Base-by-base conservation (phyloP, 331 rosid genomes). In the Rhamnella rubrinervis region DNA sequence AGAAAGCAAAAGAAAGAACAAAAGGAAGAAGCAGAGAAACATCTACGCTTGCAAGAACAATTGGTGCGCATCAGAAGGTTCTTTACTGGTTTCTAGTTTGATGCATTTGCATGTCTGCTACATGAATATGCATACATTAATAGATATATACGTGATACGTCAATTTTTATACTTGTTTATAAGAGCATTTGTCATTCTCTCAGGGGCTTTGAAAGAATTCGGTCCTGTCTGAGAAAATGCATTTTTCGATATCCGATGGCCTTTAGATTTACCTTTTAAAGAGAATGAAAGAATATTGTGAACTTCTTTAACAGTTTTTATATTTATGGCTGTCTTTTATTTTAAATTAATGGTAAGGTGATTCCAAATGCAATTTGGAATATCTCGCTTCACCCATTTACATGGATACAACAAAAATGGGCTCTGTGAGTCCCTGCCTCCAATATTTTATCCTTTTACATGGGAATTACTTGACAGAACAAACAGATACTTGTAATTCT, bases 21-120 rank as follows among this genome's bases (percentile, higher is more conserved):
- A 51, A 92, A 92, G 84, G 98, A 92, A 82, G 96, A 92, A 79
- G 98, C 98, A 0, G 98, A 92, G 81, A 92, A 89, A 62, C 95
- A 92, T 81, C 85, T 92, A 17, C 91, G 91, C 62, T 68, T 92
- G 76, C 98, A 89, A 75, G 89, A 86, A 8, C 84, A 92, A 78
- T 78, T 89, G 96, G 98, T 92, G 75, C 11, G 82, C 49, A 52
- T 64, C 50, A 67, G 61, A 21, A 44, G 26, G 40, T 59, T 75
- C 52, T 38, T 31, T 63, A 17, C 19, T 49, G 58, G 60, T 56
- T 31, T 52, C n/a, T 77, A 15, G 56, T 65, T 77, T 25, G 31
- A 51, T 71, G 18, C 55, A 38, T 21, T 19, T 47, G 31, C 50
- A n/a, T 31, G 20, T 46, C 11, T 13, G 59, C 66, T 7, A 57